phyloP scores from a whole-genome alignment of 2,329 filamentous ascomycete species.

The Penicillium sp. region DNA sequence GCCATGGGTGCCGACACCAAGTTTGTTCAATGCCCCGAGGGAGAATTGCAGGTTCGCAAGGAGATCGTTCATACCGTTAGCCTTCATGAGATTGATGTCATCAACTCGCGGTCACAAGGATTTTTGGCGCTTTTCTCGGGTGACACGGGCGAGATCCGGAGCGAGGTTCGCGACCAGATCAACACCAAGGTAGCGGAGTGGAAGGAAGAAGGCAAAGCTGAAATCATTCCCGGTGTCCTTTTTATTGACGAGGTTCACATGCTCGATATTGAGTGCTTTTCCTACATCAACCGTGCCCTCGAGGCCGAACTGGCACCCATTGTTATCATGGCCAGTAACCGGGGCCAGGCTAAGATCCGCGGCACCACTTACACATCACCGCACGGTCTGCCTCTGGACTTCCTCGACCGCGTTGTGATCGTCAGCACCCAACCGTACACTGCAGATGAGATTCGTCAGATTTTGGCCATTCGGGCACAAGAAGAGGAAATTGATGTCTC shows the following conservation, averaged over 20 bases:
- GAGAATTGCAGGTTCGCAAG: constrained; percentile 94
- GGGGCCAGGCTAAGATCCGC: constrained; percentile 86
- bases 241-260: constrained; percentile 99
- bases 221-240: constrained; percentile 93
- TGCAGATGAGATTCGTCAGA: constrained; percentile 85
- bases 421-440: constrained; percentile 89
- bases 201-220: constrained; percentile 99
- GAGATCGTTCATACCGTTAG: constrained; percentile 97
- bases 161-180: constrained; percentile 97
- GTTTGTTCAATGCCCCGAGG: constrained; percentile 96
- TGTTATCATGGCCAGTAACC: constrained; percentile 99
- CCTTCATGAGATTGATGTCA: constrained; percentile 97
- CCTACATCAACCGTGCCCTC: constrained; percentile 94
- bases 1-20: constrained; percentile 99
- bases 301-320: constrained; percentile 95
- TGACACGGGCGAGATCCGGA: constrained; percentile 96
- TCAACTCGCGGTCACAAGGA: constrained; percentile 98
- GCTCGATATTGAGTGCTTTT: constrained; percentile 99
- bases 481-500: constrained; percentile 95
- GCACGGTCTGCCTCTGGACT: constrained; percentile 92
- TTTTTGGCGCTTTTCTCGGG: constrained; percentile 97
- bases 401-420: constrained; percentile 93
- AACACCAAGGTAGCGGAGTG: constrained; percentile 98
- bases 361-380: constrained; percentile 93
- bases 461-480: constrained; percentile 86